Evolutionary conservation across 331 rosid species (phyloP), one percentile per base, ranked within the genome.

Genomic region (Dryas integrifolia): DNA sequence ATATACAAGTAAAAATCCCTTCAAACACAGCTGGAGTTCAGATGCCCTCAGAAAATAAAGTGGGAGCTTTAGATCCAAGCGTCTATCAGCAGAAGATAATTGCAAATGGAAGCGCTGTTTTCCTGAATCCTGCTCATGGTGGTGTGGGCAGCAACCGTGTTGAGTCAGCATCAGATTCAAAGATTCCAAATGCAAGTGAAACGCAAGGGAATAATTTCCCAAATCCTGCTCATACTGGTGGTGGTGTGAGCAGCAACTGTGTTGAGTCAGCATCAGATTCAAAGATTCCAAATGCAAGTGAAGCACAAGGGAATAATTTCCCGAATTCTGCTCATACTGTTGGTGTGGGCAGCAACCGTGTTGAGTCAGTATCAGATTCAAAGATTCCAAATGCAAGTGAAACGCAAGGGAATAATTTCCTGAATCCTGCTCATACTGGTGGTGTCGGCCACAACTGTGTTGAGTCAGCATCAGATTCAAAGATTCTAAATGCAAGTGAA

Each of bases 1-100:
- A 89, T 65, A 89, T 81, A 56, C 87, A 87, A 61, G 83, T 83
- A 53, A 92, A 83, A 64, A 69, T 83, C 71, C 77, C 92, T 73
- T 62, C 94, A 38, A 86, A 55, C 72, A 66, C 76, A 3, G 79
- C 81, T 67, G 85, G 82, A 62, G 75, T 82, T 76, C 95, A 80
- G 53, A 73, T 79, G 53, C 77, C 86, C 62, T 76, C 67, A 8
- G 93, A 87, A 80, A 92, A 87, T 85, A 90, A 85, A 81, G 72
- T 62, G 56, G 93, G 74, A 75, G 74, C 49, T 50, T 57, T 79
- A 70, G 92, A 89, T 75, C 82, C 74, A 30, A 30, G 35, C 35
- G 81, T 65, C 83, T 77, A 41, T 88, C 83, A 70, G 50, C 89
- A 78, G 77, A 78, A 68, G 46, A 60, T 83, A 24, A 66, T 83